These are phyloP conservation scores for Yamadazyma buinensis DNA, from an alignment of 1,139 yeast genomes.

Conservation along the genomic window DNA sequence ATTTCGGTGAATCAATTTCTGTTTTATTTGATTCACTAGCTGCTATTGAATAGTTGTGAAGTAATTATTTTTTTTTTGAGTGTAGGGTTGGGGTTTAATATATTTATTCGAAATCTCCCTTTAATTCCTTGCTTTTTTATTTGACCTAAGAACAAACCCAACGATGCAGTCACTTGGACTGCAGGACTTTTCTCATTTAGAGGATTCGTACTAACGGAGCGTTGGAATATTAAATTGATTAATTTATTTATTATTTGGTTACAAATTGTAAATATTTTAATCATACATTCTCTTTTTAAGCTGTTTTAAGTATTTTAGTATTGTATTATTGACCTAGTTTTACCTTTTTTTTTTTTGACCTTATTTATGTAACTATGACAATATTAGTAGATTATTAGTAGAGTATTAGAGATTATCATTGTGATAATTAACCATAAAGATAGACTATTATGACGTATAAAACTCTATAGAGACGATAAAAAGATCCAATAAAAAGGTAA, in stretches of 20 bases:
- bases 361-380: too few relatives aligned
- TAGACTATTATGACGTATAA: too few relatives aligned
- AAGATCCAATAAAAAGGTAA: too few relatives aligned
- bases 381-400: too few relatives aligned
- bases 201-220: conserved; percentile 58
- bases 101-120: neutral
- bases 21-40: conserved; percentile 86
- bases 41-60: conserved; percentile 53
- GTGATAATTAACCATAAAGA: too few relatives aligned
- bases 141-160: conserved; percentile 23
- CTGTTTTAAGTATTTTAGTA: too few relatives aligned
- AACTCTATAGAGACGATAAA: too few relatives aligned
- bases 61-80: neutral
- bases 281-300: conserved; percentile 1
- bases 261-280: neutral
- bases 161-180: conserved; percentile 58
- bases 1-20: conserved; percentile 93
- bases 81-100: conserved; percentile 2
- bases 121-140: neutral
- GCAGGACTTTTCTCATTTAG: conserved; percentile 43
- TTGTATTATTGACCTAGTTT: too few relatives aligned
- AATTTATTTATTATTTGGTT: conserved; percentile 1
- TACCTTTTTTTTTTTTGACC: too few relatives aligned
- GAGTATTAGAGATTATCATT: too few relatives aligned
- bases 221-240: conserved; percentile 42